These are phyloP conservation scores for Rubia yunnanensis DNA, from an alignment of 257 asterid species.

Conservation along the genomic window DNA sequence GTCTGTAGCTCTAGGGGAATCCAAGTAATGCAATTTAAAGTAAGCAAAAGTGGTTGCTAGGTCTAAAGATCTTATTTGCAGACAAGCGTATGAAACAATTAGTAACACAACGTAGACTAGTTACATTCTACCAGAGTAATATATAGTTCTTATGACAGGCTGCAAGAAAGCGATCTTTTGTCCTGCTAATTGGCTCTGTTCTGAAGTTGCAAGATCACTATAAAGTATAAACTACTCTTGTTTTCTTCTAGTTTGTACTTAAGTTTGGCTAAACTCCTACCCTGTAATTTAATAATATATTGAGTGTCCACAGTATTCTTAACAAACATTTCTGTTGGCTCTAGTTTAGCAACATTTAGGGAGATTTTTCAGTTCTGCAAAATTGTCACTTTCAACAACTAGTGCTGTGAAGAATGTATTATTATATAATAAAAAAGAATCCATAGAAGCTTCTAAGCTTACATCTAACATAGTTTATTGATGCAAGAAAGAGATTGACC, in stretches of 20 bases:
- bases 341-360: not conserved
- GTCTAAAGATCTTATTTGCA: not conserved
- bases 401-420: no score
- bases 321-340: not conserved
- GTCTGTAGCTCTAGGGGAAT: conserved; percentile 5
- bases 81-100: not conserved
- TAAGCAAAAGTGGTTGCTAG: not conserved
- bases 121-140: not conserved
- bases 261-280: not conserved
- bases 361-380: not conserved
- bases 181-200: not conserved
- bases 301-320: not conserved
- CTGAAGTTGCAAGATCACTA: not conserved
- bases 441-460: not conserved
- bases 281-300: not conserved
- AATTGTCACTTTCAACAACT: not conserved
- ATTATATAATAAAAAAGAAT: no score
- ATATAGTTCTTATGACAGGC: not conserved
- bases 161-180: not conserved
- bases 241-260: not conserved
- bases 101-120: not conserved
- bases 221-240: not conserved
- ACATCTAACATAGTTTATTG: no score
- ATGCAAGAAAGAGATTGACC: not conserved
- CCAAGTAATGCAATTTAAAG: not conserved